Evolutionary conservation across 192 early-diverging fungal species (phyloP).

Genomic region (Gaertneriomyces semiglobifer): DNA sequence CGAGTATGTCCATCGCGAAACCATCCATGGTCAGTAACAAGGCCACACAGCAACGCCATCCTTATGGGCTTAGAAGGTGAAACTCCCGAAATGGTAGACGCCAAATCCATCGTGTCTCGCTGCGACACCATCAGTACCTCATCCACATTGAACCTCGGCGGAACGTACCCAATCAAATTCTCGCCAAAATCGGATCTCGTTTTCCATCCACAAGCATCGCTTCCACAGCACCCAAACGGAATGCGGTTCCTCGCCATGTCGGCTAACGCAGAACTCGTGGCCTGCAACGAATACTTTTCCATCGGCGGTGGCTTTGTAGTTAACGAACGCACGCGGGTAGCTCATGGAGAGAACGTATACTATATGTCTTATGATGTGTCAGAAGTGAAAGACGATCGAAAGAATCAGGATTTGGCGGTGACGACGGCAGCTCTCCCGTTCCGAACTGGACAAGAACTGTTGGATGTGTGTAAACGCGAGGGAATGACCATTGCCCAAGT

Average conservation of each 20-base stretch:
- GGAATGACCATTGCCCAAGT: slow-evolving; percentile 92
- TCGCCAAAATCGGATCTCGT: slow-evolving; percentile 77
- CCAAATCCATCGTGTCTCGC: slow-evolving; percentile 71
- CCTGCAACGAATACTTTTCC: slow-evolving; percentile 94
- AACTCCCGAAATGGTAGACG: slow-evolving; percentile 63
- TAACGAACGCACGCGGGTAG: slow-evolving; percentile 79
- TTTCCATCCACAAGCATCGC: slow-evolving; percentile 81
- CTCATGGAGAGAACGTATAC: slow-evolving; percentile 69
- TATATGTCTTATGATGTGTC: slow-evolving; percentile 42
- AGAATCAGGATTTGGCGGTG: slow-evolving; percentile 47
- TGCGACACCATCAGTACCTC: slow-evolving; percentile 72
- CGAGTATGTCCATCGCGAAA: not conserved
- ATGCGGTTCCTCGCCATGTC: slow-evolving; percentile 91
- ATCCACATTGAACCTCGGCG: slow-evolving; percentile 69
- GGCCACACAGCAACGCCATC: slow-evolving; percentile 12
- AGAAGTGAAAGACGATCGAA: slow-evolving; percentile 21
- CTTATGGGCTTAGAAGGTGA: slow-evolving; percentile 90
- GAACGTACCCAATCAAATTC: slow-evolving; percentile 75
- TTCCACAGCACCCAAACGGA: slow-evolving; percentile 95
- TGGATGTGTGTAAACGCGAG: slow-evolving; percentile 78
- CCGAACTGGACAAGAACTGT: slow-evolving; percentile 68
- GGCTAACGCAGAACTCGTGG: slow-evolving; percentile 71
- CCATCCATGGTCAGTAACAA: slow-evolving; percentile 2
- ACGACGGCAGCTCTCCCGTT: slow-evolving; percentile 79
- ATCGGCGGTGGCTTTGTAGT: slow-evolving; percentile 96